Percentiles rank a stretch among this genome's conserved stretches.
phyloP scores from a whole-genome alignment of 306 rosid species.

The Malus sieversii region DNA sequence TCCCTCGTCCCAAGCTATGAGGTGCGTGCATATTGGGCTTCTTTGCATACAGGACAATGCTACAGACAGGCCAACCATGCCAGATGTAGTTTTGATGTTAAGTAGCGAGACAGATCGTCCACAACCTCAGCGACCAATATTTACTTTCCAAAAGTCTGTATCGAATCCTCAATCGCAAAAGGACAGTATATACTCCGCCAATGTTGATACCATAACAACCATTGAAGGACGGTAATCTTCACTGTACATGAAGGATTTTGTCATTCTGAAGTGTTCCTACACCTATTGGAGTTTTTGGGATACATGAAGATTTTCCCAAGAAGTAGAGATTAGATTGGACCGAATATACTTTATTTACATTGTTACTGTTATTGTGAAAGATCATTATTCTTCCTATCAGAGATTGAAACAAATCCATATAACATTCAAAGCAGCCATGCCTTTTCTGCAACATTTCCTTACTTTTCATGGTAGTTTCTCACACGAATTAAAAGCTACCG shows the following conservation, averaged over 20 bases:
- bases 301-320: background rate
- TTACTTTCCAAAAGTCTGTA: background rate
- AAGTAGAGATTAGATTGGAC: too few species aligned
- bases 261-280: background rate
- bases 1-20: background rate
- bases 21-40: slow-evolving; percentile 20
- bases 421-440: too few species aligned
- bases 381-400: too few species aligned
- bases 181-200: background rate
- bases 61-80: slow-evolving; percentile 22
- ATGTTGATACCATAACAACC: background rate
- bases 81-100: slow-evolving; percentile 10
- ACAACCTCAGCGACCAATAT: slow-evolving; percentile 7
- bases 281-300: background rate
- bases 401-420: too few species aligned
- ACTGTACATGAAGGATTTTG: background rate
- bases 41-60: slow-evolving; percentile 23
- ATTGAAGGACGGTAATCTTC: slow-evolving; percentile 3
- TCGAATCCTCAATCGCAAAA: background rate
- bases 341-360: background rate
- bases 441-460: too few species aligned
- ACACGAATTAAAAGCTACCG: too few species aligned
- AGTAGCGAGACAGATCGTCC: slow-evolving; percentile 8
- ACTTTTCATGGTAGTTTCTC: too few species aligned
- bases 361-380: background rate